Conservation (phyloP, 257 asterid genomes). For the Verbena officinalis region DNA sequence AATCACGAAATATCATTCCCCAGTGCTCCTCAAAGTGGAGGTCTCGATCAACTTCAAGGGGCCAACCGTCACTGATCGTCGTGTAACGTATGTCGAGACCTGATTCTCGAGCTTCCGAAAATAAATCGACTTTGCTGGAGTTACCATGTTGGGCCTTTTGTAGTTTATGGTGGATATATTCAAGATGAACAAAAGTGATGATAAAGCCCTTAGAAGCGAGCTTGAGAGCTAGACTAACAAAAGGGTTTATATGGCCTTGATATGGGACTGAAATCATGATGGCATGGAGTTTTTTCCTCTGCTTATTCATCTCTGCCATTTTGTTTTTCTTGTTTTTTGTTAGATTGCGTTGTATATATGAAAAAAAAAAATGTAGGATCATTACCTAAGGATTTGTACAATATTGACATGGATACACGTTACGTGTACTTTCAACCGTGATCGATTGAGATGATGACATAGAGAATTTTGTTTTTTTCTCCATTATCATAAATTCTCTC, state of each 20-base stretch:
- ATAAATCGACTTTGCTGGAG: constrained; percentile 16
- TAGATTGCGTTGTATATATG: too few relatives aligned
- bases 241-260: constrained; percentile 56
- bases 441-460: too few relatives aligned
- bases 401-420: too few relatives aligned
- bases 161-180: constrained; percentile 22
- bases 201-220: constrained; percentile 56
- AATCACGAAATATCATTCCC: constrained; percentile 36
- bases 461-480: too few relatives aligned
- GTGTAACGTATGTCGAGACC: constrained; percentile 60
- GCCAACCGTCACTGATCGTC: constrained; percentile 54
- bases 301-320: not conserved
- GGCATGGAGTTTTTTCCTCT: not conserved
- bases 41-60: constrained; percentile 42
- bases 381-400: too few relatives aligned
- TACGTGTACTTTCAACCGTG: too few relatives aligned
- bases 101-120: constrained; percentile 37
- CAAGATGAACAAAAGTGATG: constrained; percentile 27
- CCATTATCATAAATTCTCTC: too few relatives aligned
- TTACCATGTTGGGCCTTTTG: constrained; percentile 2
- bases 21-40: constrained; percentile 27
- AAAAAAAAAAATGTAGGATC: too few relatives aligned
- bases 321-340: not conserved
- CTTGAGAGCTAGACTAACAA: constrained; percentile 49
- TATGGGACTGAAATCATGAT: constrained; percentile 39